Evolutionary conservation across 176 grass and related monocot genomes (phyloP).

Genomic region (Triticum turgidum): DNA sequence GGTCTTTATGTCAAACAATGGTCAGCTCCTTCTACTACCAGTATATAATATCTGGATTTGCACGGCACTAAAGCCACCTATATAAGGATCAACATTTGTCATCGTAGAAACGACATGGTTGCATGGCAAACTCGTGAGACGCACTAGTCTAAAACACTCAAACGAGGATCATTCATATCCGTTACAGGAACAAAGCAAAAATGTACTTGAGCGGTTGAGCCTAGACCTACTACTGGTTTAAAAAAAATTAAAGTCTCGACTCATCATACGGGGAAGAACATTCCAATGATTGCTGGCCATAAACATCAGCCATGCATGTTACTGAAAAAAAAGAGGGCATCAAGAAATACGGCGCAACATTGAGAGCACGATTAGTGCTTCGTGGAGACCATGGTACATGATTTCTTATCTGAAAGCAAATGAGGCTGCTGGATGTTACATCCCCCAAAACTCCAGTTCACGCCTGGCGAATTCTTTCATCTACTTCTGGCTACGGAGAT

Average conservation of each 20-base stretch:
- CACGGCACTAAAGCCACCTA: too few species aligned
- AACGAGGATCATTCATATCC: not conserved
- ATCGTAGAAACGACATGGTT: too few species aligned
- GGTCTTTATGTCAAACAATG: too few species aligned
- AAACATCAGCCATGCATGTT: not conserved
- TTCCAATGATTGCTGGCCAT: not conserved
- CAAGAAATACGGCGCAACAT: not conserved
- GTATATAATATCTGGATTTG: too few species aligned
- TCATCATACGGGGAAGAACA: too few species aligned
- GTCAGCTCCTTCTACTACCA: too few species aligned
- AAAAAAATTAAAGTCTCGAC: too few species aligned
- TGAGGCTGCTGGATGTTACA: not conserved
- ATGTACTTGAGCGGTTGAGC: too few species aligned
- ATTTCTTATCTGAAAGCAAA: not conserved
- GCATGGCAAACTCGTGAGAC: too few species aligned
- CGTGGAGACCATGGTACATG: not conserved
- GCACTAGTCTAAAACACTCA: not conserved
- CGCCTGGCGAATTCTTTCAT: not conserved
- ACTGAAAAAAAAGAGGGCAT: not conserved
- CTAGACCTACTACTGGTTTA: too few species aligned
- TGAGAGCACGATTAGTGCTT: not conserved
- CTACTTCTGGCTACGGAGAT: not conserved
- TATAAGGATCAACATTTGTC: too few species aligned
- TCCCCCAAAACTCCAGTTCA: not conserved
- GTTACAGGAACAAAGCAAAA: not conserved